phyloP scores from a whole-genome alignment of 257 asterid species.

The Mentha longifolia region DNA sequence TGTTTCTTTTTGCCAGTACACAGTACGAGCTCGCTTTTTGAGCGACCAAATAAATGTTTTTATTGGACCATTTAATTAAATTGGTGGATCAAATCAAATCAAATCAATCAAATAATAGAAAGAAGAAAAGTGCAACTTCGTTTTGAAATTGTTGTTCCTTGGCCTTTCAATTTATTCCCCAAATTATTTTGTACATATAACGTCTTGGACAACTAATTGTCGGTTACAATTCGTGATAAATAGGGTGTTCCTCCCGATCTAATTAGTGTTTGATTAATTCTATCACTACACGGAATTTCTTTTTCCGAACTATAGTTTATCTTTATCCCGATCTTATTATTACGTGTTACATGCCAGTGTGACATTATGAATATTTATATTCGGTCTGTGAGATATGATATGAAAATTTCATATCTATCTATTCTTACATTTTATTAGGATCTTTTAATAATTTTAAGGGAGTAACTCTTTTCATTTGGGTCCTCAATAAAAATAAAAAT shows the following conservation, averaged over 20 bases:
- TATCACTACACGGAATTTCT: background rate
- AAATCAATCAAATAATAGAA: background rate
- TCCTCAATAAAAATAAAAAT: too few species aligned
- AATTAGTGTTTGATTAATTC: background rate
- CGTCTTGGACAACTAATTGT: background rate
- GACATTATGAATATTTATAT: background rate
- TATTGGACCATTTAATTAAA: constrained; percentile 19
- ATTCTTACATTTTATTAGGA: too few species aligned
- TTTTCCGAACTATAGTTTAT: background rate
- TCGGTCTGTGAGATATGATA: background rate
- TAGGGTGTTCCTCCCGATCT: background rate
- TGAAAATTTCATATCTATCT: too few species aligned
- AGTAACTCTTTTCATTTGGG: too few species aligned
- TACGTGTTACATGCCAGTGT: background rate
- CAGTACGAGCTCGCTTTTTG: constrained; percentile 6
- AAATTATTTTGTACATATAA: background rate
- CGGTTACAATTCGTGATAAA: constrained; percentile 17
- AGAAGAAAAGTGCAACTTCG: constrained; percentile 19
- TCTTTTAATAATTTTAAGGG: too few species aligned
- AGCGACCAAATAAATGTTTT: background rate
- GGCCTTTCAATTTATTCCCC: background rate
- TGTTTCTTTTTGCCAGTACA: background rate
- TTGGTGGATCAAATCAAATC: background rate
- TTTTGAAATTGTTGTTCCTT: background rate
- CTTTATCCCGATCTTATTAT: too few species aligned